Percentiles rank a stretch among this genome's conserved stretches.
Conservation (phyloP, 2,329 filamentous ascomycete species). For the Botrytis fabae region DNA sequence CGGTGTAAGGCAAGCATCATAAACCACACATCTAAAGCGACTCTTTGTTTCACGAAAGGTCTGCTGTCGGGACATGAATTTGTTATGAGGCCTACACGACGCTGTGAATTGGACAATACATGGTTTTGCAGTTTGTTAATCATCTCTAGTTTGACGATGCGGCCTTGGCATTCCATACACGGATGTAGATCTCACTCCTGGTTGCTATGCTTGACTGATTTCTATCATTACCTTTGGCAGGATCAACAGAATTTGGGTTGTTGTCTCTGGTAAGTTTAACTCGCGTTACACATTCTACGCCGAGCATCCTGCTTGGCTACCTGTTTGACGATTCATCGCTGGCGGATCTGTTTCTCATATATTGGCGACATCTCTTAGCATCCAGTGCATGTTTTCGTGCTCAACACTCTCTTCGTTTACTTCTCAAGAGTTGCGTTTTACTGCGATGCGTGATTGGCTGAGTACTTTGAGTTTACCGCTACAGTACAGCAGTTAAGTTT, state of each 20-base stretch:
- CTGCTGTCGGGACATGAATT: not conserved
- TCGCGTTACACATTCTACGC: not conserved
- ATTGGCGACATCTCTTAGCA: not conserved
- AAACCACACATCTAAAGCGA: not conserved
- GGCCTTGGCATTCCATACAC: not conserved
- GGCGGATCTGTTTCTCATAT: not conserved
- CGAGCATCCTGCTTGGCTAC: too few species aligned
- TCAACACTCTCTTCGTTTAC: not conserved
- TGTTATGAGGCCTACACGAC: not conserved
- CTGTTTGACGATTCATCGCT: not conserved
- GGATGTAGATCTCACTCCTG: not conserved
- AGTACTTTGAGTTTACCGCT: not conserved
- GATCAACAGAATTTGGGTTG: not conserved
- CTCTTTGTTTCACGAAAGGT: not conserved
- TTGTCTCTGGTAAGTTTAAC: not conserved
- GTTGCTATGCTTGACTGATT: not conserved
- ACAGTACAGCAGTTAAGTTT: not conserved
- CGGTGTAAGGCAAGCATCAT: not conserved
- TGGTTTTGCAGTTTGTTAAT: not conserved
- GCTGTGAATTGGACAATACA: not conserved
- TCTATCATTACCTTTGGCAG: not conserved
- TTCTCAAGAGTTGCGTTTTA: not conserved
- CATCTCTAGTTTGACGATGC: not conserved
- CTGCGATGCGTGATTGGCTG: not conserved
- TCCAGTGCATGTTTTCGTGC: not conserved